Conservation (phyloP, 805 yeast genomes). For the Isabelozyma gotoi region DNA sequence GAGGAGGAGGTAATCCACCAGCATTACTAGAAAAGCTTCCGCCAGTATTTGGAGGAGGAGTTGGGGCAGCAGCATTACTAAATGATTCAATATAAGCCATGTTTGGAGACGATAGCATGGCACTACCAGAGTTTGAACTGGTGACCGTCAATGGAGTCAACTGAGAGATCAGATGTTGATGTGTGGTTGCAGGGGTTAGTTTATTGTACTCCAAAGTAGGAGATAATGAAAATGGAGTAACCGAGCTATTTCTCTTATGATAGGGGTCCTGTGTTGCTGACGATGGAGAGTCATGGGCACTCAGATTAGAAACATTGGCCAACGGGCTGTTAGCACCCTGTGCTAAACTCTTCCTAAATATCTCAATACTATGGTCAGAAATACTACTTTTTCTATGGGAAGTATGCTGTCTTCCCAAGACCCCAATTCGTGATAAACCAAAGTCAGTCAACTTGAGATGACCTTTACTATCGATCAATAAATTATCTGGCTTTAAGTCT, state of each 20-base stretch:
- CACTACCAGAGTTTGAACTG: background rate
- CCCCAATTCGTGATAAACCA: constrained; percentile 88
- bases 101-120: constrained; percentile 11
- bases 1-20: constrained; percentile 1
- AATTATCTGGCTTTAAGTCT: constrained; percentile 92
- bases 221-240: constrained; percentile 45
- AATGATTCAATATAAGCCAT: constrained; percentile 11
- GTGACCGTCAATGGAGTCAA: background rate
- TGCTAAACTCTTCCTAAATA: constrained; percentile 29
- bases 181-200: constrained; percentile 8
- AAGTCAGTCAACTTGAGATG: constrained; percentile 93
- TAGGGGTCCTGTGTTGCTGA: constrained; percentile 10
- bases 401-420: constrained; percentile 68
- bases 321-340: constrained; percentile 19
- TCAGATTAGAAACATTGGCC: constrained; percentile 14
- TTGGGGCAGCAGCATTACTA: constrained; percentile 1
- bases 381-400: constrained; percentile 42
- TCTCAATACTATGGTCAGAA: constrained; percentile 42
- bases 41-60: background rate
- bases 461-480: constrained; percentile 81
- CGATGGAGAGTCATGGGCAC: constrained; percentile 22
- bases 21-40: background rate
- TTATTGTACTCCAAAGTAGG: constrained; percentile 35
- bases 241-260: constrained; percentile 39
- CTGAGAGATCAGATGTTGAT: constrained; percentile 6